Evolutionary conservation across 306 rosid genomes (phyloP).

Genomic region (Prinsepia uniflora): DNA sequence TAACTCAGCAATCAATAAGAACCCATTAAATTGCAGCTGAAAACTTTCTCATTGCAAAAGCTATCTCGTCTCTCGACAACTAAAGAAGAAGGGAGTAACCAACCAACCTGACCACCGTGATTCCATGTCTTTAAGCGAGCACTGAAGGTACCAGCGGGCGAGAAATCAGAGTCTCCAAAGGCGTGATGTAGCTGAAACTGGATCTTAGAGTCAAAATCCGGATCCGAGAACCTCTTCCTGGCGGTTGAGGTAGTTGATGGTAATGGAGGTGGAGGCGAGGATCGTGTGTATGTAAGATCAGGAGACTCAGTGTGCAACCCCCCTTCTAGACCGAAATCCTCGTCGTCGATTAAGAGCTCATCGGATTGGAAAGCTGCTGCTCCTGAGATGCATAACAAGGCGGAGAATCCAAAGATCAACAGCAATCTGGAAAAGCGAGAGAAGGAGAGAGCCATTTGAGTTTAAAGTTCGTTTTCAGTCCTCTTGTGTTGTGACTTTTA

Average conservation of each 20-base stretch:
- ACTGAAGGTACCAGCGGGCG: constrained; percentile 73
- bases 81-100: neutral
- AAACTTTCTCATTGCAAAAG: neutral
- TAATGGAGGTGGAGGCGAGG: constrained; percentile 22
- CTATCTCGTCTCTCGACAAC: neutral
- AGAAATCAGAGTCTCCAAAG: constrained; percentile 78
- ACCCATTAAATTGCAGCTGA: constrained; percentile 2
- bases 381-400: constrained; percentile 26
- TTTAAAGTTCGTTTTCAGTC: neutral
- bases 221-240: constrained; percentile 67
- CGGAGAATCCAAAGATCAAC: constrained; percentile 24
- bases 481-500: neutral
- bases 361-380: constrained; percentile 82
- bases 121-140: constrained; percentile 91
- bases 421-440: neutral
- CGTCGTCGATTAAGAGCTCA: constrained; percentile 87
- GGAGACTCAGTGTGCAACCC: constrained; percentile 37
- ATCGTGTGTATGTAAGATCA: constrained; percentile 29
- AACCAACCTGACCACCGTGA: constrained; percentile 92
- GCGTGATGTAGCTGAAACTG: constrained; percentile 85
- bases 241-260: constrained; percentile 25
- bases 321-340: constrained; percentile 88
- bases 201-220: constrained; percentile 84
- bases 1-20: neutral
- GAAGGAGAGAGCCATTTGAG: constrained; percentile 21